phyloP scores from a whole-genome alignment of 169 alveolate species.

The Neospora caninum region DNA sequence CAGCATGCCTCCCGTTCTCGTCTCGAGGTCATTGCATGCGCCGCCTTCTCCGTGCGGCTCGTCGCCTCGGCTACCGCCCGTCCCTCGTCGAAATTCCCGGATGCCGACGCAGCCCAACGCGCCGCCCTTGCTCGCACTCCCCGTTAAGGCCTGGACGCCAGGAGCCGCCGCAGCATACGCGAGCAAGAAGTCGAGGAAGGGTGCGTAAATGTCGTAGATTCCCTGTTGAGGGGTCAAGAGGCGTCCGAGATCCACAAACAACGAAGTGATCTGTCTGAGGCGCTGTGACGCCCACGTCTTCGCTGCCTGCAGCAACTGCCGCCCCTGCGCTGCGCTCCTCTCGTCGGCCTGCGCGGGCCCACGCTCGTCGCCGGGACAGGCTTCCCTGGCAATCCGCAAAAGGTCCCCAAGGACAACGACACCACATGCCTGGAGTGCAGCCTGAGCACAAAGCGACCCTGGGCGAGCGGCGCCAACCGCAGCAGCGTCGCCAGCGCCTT shows the following conservation, averaged over 20 bases:
- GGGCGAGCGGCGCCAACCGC: conserved; percentile 27
- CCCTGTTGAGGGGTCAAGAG: conserved; percentile 48
- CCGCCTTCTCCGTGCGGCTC: neutral
- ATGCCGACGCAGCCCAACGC: neutral
- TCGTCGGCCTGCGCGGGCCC: conserved; percentile 9
- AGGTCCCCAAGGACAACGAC: conserved; percentile 47
- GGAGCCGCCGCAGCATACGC: conserved; percentile 19
- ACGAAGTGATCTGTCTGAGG: conserved; percentile 28
- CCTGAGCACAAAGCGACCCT: neutral
- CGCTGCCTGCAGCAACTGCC: conserved; percentile 29
- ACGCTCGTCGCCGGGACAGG: conserved; percentile 24
- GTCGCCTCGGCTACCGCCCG: neutral
- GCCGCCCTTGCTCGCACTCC: conserved; percentile 11
- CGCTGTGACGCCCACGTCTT: conserved; percentile 25
- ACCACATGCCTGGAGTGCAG: conserved; percentile 55
- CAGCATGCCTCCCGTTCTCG: neutral
- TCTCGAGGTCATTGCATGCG: neutral
- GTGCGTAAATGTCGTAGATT: conserved; percentile 5
- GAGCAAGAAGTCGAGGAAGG: neutral
- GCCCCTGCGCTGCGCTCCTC: conserved; percentile 34
- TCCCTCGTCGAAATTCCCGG: neutral
- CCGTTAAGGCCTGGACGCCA: neutral
- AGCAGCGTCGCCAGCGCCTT: conserved; percentile 38
- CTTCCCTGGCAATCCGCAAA: conserved; percentile 34
- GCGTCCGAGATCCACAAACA: conserved; percentile 34